Conservation (phyloP, 2,329 filamentous ascomycete genomes). For the Tolypocladium tropicale region DNA sequence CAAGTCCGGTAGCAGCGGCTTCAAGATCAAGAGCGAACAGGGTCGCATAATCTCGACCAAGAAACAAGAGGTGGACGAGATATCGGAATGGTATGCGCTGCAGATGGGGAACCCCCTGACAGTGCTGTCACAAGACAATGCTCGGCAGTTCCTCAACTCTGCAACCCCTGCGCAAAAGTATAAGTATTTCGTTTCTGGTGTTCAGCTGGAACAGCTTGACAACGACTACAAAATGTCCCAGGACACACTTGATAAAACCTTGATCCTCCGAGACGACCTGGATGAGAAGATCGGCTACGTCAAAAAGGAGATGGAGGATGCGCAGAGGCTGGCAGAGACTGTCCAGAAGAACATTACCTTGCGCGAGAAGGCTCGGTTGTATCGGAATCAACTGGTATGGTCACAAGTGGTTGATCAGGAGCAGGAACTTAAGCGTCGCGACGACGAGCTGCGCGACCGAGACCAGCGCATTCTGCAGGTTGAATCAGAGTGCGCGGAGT, state of each 20-base stretch:
- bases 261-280: slow-evolving; percentile 25
- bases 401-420: slow-evolving; percentile 75
- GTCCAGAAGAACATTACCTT: slow-evolving; percentile 58
- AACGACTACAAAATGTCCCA: slow-evolving; percentile 81
- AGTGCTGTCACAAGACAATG: slow-evolving; percentile 89
- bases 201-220: slow-evolving; percentile 85
- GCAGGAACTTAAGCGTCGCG: slow-evolving; percentile 28
- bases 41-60: slow-evolving; percentile 69
- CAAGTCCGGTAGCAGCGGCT: slow-evolving; percentile 62
- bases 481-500: slow-evolving; percentile 21
- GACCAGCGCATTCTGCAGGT: slow-evolving; percentile 15
- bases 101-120: slow-evolving; percentile 97
- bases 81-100: slow-evolving; percentile 84
- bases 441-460: slow-evolving; percentile 15
- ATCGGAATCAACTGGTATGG: slow-evolving; percentile 70
- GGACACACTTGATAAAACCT: slow-evolving; percentile 61
- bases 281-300: slow-evolving; percentile 20
- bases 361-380: slow-evolving; percentile 46
- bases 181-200: slow-evolving; percentile 90
- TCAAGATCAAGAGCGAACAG: slow-evolving; percentile 71
- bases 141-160: slow-evolving; percentile 81
- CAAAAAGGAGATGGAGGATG: slow-evolving; percentile 40
- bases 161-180: slow-evolving; percentile 82
- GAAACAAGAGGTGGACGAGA: slow-evolving; percentile 80
- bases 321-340: slow-evolving; percentile 52